Conservation (phyloP, 2,329 filamentous ascomycete species). For the Chrysoporthe cubensis region DNA sequence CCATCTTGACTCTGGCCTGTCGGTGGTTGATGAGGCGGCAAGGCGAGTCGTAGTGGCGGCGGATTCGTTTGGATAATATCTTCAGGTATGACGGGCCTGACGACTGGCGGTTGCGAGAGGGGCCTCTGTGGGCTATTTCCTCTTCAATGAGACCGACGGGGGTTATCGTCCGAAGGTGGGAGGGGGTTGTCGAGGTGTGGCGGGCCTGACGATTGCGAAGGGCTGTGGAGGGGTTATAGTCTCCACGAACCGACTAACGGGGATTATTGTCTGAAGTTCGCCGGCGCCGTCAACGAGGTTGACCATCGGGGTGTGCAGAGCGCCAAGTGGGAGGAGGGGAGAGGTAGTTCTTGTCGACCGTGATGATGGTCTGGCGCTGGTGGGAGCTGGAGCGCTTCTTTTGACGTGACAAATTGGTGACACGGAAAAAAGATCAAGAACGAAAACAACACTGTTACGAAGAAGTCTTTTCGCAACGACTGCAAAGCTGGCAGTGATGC, state of each 20-base stretch:
- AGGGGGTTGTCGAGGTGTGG: not conserved
- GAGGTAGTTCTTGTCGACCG: not conserved
- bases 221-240: not conserved
- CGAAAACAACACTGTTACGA: not conserved
- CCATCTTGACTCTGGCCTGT: not conserved
- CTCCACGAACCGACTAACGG: not conserved
- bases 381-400: not conserved
- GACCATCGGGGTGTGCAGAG: not conserved
- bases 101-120: not conserved
- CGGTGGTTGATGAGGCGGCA: not conserved
- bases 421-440: not conserved
- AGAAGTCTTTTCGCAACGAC: not conserved
- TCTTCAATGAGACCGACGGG: not conserved
- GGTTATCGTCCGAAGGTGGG: not conserved
- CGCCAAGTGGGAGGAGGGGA: not conserved
- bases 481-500: not conserved
- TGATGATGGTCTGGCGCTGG: not conserved
- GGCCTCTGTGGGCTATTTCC: not conserved
- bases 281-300: not conserved
- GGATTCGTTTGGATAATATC: not conserved
- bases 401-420: conserved; percentile 1
- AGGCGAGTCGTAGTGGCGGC: not conserved
- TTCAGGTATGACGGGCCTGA: conserved; percentile 9
- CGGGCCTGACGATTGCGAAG: not conserved
- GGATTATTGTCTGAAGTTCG: not conserved